These are phyloP conservation scores for Thermothelomyces thermophilus DNA, from an alignment of 2,329 filamentous ascomycete genomes.

Conservation along the genomic window DNA sequence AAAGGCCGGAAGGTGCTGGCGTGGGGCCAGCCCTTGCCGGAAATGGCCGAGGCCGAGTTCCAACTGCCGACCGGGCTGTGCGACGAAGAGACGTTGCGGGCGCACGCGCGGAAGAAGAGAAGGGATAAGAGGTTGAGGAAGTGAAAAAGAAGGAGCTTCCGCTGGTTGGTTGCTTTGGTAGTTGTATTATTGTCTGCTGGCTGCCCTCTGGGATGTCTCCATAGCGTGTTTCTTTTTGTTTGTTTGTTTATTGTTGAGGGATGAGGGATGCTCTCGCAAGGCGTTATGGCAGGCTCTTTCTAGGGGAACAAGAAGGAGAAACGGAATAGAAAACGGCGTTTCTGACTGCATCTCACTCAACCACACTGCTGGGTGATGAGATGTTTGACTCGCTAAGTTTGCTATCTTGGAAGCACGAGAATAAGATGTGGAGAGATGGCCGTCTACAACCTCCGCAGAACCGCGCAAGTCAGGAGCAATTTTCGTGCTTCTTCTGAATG, in stretches of 20 bases:
- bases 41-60: slow-evolving; percentile 65
- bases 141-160: neutral
- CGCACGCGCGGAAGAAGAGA: slow-evolving; percentile 57
- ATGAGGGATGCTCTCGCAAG: neutral
- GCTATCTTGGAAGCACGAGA: neutral
- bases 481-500: too few relatives aligned
- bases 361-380: neutral
- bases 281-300: neutral
- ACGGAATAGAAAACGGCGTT: neutral
- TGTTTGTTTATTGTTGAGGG: too few relatives aligned
- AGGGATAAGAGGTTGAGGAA: slow-evolving; percentile 49
- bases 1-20: slow-evolving; percentile 65
- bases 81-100: slow-evolving; percentile 49
- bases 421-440: neutral
- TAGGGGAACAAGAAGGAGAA: neutral
- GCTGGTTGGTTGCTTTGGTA: neutral
- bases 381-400: neutral
- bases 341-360: neutral
- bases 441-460: neutral
- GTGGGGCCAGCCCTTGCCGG: slow-evolving; percentile 76
- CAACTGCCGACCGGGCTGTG: slow-evolving; percentile 60
- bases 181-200: neutral
- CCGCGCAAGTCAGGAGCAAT: too few relatives aligned
- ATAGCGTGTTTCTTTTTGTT: neutral
- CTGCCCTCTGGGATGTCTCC: neutral